Base-by-base conservation (phyloP, 352 stramenopile species). In the Globisporangium middletonii region DNA sequence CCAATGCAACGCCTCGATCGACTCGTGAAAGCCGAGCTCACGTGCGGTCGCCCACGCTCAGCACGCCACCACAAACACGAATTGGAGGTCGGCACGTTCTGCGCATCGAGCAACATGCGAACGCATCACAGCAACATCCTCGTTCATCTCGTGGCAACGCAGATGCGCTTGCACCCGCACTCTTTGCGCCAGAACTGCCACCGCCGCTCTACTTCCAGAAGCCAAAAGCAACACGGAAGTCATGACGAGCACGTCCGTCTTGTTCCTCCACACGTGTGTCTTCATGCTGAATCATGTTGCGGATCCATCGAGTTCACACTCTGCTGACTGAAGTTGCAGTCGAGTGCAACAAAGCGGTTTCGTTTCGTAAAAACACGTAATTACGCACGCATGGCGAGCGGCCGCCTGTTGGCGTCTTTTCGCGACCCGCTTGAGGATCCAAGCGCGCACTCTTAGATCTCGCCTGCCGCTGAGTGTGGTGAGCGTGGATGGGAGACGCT, bases 201-300 rank as follows among this genome's bases (percentile, higher is more conserved):
- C 73, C 73, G 1, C 71, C 73, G 28, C 64, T 83, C 38, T 83
- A 77, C 53, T 83, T 80, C 41, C 60, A 78, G 27, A 80, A 80
- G 33, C 61, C 54, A 44, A 42, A 50, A 15, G 57, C 58, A 28
- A 70, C 44, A 16, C 49, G 35, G 43, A 12, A 59, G 48, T 28
- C 15, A 43, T 61, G 63, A 53, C 12, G 19, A 30, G 3, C 26
- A 55, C 18, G 28, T 27, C 2, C 23, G 18, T 48, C 43, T 9
- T 23, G 43, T 23, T 6, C 23, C 23, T 23, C 23, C 23, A 23
- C 23, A 23, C 23, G 23, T 23, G 23, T 23, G 23, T 23, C 23
- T 23, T 23, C 23, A 23, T 23, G 23, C 23, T 23, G 23, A 23
- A 23, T 23, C 23, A 23, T 23, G 23, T 23, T 23, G 23, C 23